These are phyloP conservation scores for Talaromyces sp. DNA, from an alignment of 2,329 filamentous ascomycete species.

Conservation along the genomic window DNA sequence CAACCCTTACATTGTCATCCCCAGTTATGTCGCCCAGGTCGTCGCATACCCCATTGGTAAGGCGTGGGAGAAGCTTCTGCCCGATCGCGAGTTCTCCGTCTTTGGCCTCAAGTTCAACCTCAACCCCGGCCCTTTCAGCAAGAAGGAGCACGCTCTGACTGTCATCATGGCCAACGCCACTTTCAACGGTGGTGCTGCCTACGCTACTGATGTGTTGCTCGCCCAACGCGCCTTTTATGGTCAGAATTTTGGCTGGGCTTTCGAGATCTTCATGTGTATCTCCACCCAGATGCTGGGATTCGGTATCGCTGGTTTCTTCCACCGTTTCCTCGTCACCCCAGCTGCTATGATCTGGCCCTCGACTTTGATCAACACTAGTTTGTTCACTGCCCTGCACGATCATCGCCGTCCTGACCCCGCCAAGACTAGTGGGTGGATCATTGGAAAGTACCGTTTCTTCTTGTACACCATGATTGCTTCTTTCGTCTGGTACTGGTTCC, in stretches of 20 bases:
- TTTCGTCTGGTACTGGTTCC: constrained; percentile 68
- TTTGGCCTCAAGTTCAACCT: constrained; percentile 42
- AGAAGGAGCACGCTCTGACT: constrained; percentile 49
- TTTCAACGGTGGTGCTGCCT: constrained; percentile 60
- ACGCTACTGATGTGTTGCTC: constrained; percentile 71
- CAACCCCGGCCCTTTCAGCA: constrained; percentile 48
- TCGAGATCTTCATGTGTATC: constrained; percentile 65
- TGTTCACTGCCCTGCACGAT: constrained; percentile 74
- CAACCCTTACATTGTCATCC: constrained; percentile 59
- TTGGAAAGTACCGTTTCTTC: constrained; percentile 67
- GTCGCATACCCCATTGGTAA: constrained; percentile 57
- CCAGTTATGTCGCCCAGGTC: constrained; percentile 63
- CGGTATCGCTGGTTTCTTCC: constrained; percentile 66
- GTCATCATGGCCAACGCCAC: constrained; percentile 64
- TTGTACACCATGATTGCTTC: constrained; percentile 56
- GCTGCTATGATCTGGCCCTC: constrained; percentile 74
- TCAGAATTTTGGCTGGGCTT: constrained; percentile 64
- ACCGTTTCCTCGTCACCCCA: constrained; percentile 56
- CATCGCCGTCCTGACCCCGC: constrained; percentile 54
- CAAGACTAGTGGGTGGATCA: constrained; percentile 61
- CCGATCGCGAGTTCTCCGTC: constrained; percentile 35
- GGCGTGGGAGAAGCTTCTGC: constrained; percentile 42
- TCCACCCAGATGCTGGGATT: constrained; percentile 70
- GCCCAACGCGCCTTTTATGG: constrained; percentile 72
- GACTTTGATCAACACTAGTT: constrained; percentile 63